A percentile compares a stretch with the other conserved stretches of the same genome.
Conservation (phyloP, 768 basidiomycete species). For the Clathrus columnatus region DNA sequence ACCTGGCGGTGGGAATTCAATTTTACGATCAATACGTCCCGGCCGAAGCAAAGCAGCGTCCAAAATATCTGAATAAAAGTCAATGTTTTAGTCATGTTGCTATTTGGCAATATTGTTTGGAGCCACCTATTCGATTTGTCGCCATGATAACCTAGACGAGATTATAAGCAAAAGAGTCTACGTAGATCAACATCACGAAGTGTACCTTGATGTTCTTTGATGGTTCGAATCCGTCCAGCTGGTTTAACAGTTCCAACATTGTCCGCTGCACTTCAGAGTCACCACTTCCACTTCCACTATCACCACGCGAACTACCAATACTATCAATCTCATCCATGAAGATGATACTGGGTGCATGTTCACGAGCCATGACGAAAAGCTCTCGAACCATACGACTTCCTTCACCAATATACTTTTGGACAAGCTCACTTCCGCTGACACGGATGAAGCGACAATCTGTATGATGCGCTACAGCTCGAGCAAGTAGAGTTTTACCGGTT, state of each 20-base stretch:
- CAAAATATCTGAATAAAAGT: slow-evolving; percentile 63
- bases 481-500: slow-evolving; percentile 92
- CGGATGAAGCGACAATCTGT: slow-evolving; percentile 98
- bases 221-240: slow-evolving; percentile 81
- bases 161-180: neutral
- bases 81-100: neutral
- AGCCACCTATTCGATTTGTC: slow-evolving; percentile 81
- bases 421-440: slow-evolving; percentile 87
- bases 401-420: slow-evolving; percentile 98
- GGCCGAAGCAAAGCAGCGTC: slow-evolving; percentile 89
- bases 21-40: slow-evolving; percentile 94
- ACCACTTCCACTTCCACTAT: slow-evolving; percentile 58
- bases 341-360: slow-evolving; percentile 96
- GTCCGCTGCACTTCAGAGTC: slow-evolving; percentile 88
- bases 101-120: neutral
- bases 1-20: slow-evolving; percentile 97
- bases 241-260: slow-evolving; percentile 84
- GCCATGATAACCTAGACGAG: slow-evolving; percentile 71
- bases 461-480: slow-evolving; percentile 93
- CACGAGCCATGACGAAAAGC: slow-evolving; percentile 95
- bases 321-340: slow-evolving; percentile 99
- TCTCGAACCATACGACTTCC: slow-evolving; percentile 95
- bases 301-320: slow-evolving; percentile 88
- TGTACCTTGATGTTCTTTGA: slow-evolving; percentile 70
- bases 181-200: neutral